Evolutionary conservation across 345 rosid genomes (phyloP), one percentile per base, ranked within the genome.

Genomic region (Brassica rapa): DNA sequence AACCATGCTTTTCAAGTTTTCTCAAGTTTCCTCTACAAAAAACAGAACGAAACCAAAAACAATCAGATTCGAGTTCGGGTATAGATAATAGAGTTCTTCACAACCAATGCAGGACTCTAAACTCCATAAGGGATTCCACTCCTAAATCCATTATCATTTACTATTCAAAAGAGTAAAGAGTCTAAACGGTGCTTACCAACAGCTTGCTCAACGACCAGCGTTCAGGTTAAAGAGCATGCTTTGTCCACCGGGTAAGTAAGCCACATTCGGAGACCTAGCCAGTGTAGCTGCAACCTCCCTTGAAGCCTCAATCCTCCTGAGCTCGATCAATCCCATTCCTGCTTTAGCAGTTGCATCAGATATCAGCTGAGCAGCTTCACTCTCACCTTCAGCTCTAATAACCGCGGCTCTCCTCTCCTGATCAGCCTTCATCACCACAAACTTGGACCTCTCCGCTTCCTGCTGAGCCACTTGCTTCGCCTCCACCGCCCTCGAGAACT

Each of bases 381-480:
- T 96, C 83, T 96, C 99, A 86, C 99, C 99, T 83, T 96, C 96
- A 0, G 98, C 99, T 76, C 98, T 84, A 56, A 96, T 89, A 82
- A 96, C 70, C 11, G 99, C 96, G 39, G 99, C 98, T 82, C 96
- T 87, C 84, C 97, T 93, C 87, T 96, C 99, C 81, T 93, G 99
- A 73, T 96, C 99, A 79, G 99, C 98, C 75, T 93, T 96, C 89
- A 85, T 86, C 83, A 96, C 99, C 19, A 96, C 87, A 71, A 93
- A 96, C 79, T 89, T 96, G 0, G 98, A 96, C 82, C 99, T 83
- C 82, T 93, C 99, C 0, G 99, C 99, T 80, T 96, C 99, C 86
- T 93, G 99, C 78, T 96, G 99, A 0, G 99, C 99, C 30, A 96
- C 99, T 85, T 96, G 99, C 83, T 96, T 96, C 78, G 89, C 92